These are phyloP conservation scores for Podila epicladia DNA, from an alignment of 192 early-diverging fungal genomes.

Conservation along the genomic window DNA sequence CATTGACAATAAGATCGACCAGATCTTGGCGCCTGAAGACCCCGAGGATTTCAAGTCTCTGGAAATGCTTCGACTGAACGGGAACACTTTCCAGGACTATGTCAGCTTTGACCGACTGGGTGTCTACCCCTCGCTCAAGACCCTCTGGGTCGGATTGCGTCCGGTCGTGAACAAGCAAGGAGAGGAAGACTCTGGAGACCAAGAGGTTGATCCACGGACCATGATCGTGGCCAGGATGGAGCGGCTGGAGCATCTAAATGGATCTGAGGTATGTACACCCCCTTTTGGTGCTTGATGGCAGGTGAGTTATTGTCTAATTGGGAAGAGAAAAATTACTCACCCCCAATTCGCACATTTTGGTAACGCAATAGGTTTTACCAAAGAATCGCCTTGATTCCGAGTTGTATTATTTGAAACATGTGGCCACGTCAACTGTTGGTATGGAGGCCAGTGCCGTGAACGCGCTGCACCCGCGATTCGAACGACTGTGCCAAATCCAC, in stretches of 20 bases:
- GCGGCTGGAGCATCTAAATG: conserved; percentile 53
- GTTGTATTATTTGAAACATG: conserved; percentile 61
- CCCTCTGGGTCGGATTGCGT: conserved; percentile 57
- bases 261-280: conserved; percentile 54
- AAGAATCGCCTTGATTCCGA: conserved; percentile 57
- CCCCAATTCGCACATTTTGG: neutral
- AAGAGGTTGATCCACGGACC: neutral
- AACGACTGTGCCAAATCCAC: conserved; percentile 58
- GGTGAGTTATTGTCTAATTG: neutral
- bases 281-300: neutral
- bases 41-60: conserved; percentile 41
- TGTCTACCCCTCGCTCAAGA: conserved; percentile 37
- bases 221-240: conserved; percentile 56
- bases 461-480: conserved; percentile 58
- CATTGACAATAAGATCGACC: conserved; percentile 53
- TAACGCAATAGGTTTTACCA: conserved; percentile 35
- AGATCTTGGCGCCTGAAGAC: conserved; percentile 19
- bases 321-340: neutral
- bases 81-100: conserved; percentile 56
- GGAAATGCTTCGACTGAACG: conserved; percentile 50
- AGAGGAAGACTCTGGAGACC: neutral
- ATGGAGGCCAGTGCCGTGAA: conserved; percentile 25
- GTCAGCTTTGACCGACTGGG: conserved; percentile 56
- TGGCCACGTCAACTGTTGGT: conserved; percentile 34
- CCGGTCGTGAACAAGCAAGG: conserved; percentile 25